Conservation (phyloP, 768 basidiomycete genomes). For the Leccinum boreale region DNA sequence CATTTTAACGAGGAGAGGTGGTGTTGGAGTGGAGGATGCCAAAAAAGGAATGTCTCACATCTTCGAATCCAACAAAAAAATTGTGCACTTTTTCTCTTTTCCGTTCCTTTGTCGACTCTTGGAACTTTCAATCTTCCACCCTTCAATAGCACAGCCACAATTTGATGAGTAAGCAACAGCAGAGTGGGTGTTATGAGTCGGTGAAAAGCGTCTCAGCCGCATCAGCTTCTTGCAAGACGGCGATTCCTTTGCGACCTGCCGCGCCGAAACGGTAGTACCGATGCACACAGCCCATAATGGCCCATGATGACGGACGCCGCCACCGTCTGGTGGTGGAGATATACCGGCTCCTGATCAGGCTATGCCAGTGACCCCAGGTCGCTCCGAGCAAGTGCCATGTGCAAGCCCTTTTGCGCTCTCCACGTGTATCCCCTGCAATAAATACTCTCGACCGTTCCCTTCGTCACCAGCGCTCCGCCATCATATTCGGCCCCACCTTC, state of each 20-base stretch:
- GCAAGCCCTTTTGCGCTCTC: neutral
- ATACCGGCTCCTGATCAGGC: neutral
- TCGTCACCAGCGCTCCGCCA: neutral
- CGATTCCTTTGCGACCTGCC: no score
- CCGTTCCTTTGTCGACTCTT: slow-evolving; percentile 21
- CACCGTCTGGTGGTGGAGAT: neutral
- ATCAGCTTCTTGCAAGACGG: no score
- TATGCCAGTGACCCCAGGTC: no score
- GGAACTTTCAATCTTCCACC: slow-evolving; percentile 19
- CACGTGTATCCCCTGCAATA: neutral
- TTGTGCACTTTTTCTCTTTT: slow-evolving; percentile 14
- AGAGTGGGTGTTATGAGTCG: no score
- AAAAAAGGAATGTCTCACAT: slow-evolving; percentile 37
- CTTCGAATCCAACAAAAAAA: neutral
- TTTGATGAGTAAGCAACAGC: slow-evolving; percentile 22
- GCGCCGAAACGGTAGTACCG: no score
- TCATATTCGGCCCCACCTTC: neutral
- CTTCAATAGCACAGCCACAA: slow-evolving; percentile 13
- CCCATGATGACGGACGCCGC: no score
- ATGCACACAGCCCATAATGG: no score
- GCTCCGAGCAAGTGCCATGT: neutral
- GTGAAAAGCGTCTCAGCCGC: no score
- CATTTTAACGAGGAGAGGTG: slow-evolving; percentile 7
- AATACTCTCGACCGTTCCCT: no score
- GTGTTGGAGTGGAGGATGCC: slow-evolving; percentile 33